Percentiles rank a stretch among this genome's conserved stretches.
Evolutionary conservation across 768 basidiomycete genomes (phyloP).

Genomic region (Tylopilus subfusipes): DNA sequence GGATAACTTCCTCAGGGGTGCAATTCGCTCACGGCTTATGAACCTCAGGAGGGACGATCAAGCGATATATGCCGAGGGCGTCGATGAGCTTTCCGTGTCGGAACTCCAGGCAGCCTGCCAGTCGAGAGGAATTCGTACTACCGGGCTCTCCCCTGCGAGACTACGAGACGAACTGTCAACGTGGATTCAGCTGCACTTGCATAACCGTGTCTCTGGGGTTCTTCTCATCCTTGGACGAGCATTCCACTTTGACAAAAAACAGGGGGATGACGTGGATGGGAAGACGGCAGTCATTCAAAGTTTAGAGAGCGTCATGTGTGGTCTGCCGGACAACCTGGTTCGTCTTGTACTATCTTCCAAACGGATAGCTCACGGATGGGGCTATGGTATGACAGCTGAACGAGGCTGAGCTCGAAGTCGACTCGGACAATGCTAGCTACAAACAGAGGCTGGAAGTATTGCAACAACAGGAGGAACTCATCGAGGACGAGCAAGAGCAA

Average conservation of each 20-base stretch:
- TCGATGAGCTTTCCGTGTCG: conserved; percentile 83
- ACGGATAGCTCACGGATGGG: background rate
- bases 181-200: conserved; percentile 91
- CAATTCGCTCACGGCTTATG: conserved; percentile 78
- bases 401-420: conserved; percentile 95
- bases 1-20: conserved; percentile 94
- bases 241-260: conserved; percentile 84
- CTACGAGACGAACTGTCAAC: conserved; percentile 85
- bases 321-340: conserved; percentile 92
- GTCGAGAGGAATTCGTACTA: conserved; percentile 88
- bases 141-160: conserved; percentile 81
- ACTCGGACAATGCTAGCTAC: conserved; percentile 90
- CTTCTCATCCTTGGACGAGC: conserved; percentile 92
- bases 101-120: conserved; percentile 94
- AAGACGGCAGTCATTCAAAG: conserved; percentile 77
- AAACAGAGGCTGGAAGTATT: conserved; percentile 98
- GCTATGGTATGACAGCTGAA: conserved; percentile 59
- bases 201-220: conserved; percentile 89
- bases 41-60: conserved; percentile 90
- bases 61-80: conserved; percentile 84
- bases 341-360: conserved; percentile 25
- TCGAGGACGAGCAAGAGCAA: conserved; percentile 98
- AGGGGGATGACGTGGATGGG: conserved; percentile 73
- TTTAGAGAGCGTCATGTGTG: conserved; percentile 86
- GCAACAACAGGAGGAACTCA: conserved; percentile 98